Evolutionary conservation across 2,329 filamentous ascomycete species (phyloP).

Genomic region (Shiraia bambusicola): DNA sequence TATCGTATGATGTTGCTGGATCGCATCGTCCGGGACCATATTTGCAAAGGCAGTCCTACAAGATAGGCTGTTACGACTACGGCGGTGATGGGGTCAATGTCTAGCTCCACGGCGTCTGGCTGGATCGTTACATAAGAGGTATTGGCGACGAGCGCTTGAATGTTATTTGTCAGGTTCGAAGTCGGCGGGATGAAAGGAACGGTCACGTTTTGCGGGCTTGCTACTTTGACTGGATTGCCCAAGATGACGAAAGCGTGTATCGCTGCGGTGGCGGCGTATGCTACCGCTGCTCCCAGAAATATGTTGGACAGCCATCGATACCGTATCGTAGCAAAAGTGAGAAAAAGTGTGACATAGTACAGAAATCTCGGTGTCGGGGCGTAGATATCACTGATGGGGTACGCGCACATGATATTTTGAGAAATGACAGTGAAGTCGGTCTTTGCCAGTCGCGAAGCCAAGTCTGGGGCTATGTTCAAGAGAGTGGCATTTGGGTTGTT

Average conservation of each 20-base stretch:
- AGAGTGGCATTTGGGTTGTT: too few relatives aligned
- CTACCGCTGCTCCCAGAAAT: conserved; percentile 5
- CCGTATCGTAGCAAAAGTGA: conserved; percentile 7
- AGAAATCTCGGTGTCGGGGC: conserved; percentile 7
- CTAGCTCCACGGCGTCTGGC: conserved; percentile 12
- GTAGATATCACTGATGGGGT: conserved; percentile 12
- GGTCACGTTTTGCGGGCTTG: neutral
- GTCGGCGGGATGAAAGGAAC: conserved; percentile 2
- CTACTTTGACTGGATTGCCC: neutral
- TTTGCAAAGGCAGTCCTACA: conserved; percentile 9
- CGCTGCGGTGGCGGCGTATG: conserved; percentile 14
- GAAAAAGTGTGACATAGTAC: conserved; percentile 6
- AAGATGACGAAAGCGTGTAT: conserved; percentile 12
- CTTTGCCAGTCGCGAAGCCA: neutral
- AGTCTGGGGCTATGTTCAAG: too few relatives aligned
- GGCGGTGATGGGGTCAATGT: conserved; percentile 15
- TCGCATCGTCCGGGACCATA: conserved; percentile 16
- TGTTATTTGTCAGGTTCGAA: neutral
- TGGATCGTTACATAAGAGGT: conserved; percentile 2
- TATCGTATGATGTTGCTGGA: conserved; percentile 8
- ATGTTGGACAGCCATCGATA: conserved; percentile 7
- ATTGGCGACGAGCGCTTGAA: neutral
- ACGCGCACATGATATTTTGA: conserved; percentile 8
- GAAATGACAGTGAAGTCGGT: conserved; percentile 4
- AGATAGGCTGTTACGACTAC: conserved; percentile 12